Conservation (phyloP, 2,329 filamentous ascomycete genomes). For the Trichoderma aggressivum region DNA sequence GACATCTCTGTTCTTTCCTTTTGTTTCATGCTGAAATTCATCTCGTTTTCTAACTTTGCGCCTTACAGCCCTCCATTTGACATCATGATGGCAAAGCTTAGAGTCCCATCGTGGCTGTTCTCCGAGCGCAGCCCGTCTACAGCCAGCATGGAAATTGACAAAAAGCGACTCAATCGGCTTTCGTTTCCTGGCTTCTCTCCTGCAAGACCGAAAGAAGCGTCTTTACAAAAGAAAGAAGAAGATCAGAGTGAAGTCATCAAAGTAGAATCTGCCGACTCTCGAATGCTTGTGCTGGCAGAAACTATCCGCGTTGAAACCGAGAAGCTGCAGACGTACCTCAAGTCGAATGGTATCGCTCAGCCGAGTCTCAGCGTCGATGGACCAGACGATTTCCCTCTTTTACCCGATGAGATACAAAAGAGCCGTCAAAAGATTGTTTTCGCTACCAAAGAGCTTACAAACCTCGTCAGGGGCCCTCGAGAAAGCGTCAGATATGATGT, state of each 20-base stretch:
- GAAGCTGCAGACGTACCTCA: slow-evolving; percentile 48
- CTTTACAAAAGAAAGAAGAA: neutral
- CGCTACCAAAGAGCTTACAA: slow-evolving; percentile 47
- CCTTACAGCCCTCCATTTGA: neutral
- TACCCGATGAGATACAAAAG: slow-evolving; percentile 45
- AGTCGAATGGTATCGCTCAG: slow-evolving; percentile 38
- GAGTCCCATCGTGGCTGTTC: slow-evolving; percentile 36
- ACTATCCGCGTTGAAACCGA: slow-evolving; percentile 48
- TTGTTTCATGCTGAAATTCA: neutral
- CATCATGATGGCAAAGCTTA: slow-evolving; percentile 33
- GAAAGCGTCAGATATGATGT: slow-evolving; percentile 51
- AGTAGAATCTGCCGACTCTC: slow-evolving; percentile 29
- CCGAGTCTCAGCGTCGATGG: slow-evolving; percentile 46
- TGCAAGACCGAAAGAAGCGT: slow-evolving; percentile 25
- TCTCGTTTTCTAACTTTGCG: neutral
- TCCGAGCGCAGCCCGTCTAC: slow-evolving; percentile 23
- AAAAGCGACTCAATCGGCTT: slow-evolving; percentile 35
- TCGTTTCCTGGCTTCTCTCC: slow-evolving; percentile 32
- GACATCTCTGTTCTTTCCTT: neutral
- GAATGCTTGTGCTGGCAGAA: slow-evolving; percentile 44
- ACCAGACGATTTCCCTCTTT: slow-evolving; percentile 44
- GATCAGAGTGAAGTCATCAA: neutral
- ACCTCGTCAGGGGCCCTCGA: slow-evolving; percentile 47
- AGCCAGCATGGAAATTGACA: slow-evolving; percentile 27
- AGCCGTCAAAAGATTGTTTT: slow-evolving; percentile 47